Percentiles rank a stretch among this genome's conserved stretches.
Conservation (phyloP, 2,329 filamentous ascomycete species). For the Neonectria punicea region DNA sequence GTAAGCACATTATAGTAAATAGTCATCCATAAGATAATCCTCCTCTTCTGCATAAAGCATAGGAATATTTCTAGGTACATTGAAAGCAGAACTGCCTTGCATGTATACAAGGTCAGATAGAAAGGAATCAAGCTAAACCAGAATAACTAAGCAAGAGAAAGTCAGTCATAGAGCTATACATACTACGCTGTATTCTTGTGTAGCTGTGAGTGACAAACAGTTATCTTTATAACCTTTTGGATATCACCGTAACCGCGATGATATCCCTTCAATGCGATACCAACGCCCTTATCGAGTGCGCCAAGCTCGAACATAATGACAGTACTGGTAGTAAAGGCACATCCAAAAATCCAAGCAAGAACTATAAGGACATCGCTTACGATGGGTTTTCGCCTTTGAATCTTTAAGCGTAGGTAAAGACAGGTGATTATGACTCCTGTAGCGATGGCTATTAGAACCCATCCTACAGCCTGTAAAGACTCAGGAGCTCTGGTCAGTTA, state of each 20-base stretch:
- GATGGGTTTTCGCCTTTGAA: neutral
- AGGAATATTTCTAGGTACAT: conserved; percentile 8
- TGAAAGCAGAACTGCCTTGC: conserved; percentile 2
- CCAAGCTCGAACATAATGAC: neutral
- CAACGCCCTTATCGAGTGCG: neutral
- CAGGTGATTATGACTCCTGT: too few species aligned
- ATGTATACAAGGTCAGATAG: neutral
- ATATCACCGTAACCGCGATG: neutral
- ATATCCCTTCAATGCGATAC: neutral
- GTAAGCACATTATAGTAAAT: neutral
- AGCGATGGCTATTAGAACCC: too few species aligned
- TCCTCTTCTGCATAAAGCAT: conserved; percentile 1
- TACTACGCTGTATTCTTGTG: neutral
- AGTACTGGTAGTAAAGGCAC: neutral
- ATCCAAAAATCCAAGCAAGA: neutral
- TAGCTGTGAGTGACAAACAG: neutral
- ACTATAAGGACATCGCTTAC: conserved; percentile 3
- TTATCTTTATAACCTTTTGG: neutral
- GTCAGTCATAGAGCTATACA: neutral
- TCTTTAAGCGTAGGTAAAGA: neutral
- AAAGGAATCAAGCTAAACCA: neutral
- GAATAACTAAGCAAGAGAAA: neutral
- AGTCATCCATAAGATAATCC: neutral
- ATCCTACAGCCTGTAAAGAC: too few species aligned
- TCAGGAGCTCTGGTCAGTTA: too few species aligned